phyloP scores from a whole-genome alignment of 73 alveolate species.

The Paramecium tetraurelia region DNA sequence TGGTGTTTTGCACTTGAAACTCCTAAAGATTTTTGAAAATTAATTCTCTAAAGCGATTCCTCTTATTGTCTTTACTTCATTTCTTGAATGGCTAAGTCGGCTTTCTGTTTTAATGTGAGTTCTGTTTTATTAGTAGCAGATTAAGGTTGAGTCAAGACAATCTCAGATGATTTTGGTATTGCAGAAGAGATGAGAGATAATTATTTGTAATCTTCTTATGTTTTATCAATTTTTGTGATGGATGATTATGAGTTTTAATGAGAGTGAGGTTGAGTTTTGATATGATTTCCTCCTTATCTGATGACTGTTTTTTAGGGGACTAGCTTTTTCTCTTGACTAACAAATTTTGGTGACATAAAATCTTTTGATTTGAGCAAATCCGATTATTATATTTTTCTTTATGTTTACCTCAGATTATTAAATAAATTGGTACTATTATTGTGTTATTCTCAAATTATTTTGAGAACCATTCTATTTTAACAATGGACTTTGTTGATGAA shows the following conservation, averaged over 20 bases:
- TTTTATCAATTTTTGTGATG: background rate
- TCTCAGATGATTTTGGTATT: background rate
- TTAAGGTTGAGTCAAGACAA: background rate
- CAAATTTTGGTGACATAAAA: slow-evolving; percentile 46
- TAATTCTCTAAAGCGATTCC: background rate
- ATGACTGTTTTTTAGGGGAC: background rate
- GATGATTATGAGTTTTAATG: slow-evolving; percentile 5
- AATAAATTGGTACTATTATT: background rate
- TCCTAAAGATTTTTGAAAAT: slow-evolving; percentile 5
- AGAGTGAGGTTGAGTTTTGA: slow-evolving; percentile 19
- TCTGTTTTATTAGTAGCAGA: slow-evolving; percentile 3
- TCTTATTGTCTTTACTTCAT: background rate
- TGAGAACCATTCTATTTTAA: background rate
- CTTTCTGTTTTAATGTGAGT: background rate
- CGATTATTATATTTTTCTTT: slow-evolving; percentile 4
- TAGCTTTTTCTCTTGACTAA: slow-evolving; percentile 5
- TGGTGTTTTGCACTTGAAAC: background rate
- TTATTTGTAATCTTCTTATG: background rate
- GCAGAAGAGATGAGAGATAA: background rate
- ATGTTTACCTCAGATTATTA: slow-evolving; percentile 22
- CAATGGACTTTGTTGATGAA: background rate
- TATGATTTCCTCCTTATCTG: slow-evolving; percentile 15
- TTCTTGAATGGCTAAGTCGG: slow-evolving; percentile 7
- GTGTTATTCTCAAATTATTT: background rate
- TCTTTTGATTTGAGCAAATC: slow-evolving; percentile 6